Evolutionary conservation across 2,329 filamentous ascomycete genomes (phyloP), one percentile per base, ranked within the genome.

Genomic region (Beauveria caledonica): DNA sequence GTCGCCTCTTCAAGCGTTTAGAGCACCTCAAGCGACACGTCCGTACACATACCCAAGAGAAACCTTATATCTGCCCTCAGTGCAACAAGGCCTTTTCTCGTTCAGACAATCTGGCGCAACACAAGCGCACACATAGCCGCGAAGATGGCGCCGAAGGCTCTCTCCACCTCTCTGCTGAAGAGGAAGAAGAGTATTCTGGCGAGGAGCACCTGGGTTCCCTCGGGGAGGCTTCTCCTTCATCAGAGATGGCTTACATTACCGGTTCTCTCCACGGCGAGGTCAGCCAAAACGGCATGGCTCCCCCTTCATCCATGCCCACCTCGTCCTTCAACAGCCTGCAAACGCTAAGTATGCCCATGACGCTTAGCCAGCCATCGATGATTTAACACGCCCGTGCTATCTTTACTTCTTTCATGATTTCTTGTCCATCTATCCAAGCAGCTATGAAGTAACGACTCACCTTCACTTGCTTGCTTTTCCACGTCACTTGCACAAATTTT

Each of bases 21-120:
- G 94, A 99, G 80, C 94, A 99, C 79, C 86, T 99, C 71, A 99
- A 99, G 84, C 55, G 92, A 83, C 94, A 99, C 79, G 94, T 99
- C 75, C 90, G 94, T 78, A 99, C 94, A 71, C 94, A 99, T 82
- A 99, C 94, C 60, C 94, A 99, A 82, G 94, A 99, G 81, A 90
- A 93, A 78, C 94, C 94, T 68, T 99, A 99, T 77, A 88, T 95
- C 72, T 99, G 94, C 84, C 89, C 90, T 68, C 88, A 96, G 76
- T 99, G 94, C 85, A 96, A 90, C 83, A 97, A 97, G 82, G 93
- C 93, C 66, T 99, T 99, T 76, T 97, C 94, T 62, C 84, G 94
- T 77, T 97, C 93, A 71, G 94, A 99, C 80, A 99, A 99, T 75
- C 88, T 99, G 77, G 94, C 94, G 75, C 94, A 99, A 89, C 93